Percentiles rank a stretch among this genome's conserved stretches.
phyloP scores from a whole-genome alignment of 2,329 filamentous ascomycete species.

The Ascochyta lentis region DNA sequence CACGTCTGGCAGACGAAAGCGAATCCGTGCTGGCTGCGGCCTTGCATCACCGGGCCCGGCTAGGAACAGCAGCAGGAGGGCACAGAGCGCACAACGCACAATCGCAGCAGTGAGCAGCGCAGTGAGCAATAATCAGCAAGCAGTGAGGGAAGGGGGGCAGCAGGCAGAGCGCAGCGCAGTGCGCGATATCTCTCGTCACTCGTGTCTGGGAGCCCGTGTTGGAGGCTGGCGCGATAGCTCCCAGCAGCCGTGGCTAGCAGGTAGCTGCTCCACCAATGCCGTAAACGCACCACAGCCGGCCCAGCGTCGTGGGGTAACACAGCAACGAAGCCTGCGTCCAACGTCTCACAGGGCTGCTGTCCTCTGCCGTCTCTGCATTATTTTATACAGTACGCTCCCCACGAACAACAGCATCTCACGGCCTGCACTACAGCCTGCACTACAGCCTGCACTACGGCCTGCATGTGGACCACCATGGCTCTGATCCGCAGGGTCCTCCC shows the following conservation, averaged over 20 bases:
- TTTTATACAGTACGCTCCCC: background rate
- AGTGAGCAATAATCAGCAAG: background rate
- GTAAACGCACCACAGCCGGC: background rate
- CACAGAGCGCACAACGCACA: constrained; percentile 7
- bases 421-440: no score
- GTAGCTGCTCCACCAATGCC: constrained; percentile 9
- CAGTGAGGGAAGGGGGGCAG: no score
- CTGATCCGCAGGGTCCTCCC: constrained; percentile 11
- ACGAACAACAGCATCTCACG: background rate
- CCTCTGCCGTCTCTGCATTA: background rate
- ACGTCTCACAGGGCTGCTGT: constrained; percentile 10
- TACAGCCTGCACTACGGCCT: no score
- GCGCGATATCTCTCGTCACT: constrained; percentile 4
- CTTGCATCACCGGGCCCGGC: constrained; percentile 16
- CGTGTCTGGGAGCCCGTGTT: constrained; percentile 9
- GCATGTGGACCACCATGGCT: background rate
- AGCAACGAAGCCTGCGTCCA: constrained; percentile 8
- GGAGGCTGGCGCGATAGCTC: constrained; percentile 18
- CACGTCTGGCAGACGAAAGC: constrained; percentile 15
- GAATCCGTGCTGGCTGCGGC: constrained; percentile 1
- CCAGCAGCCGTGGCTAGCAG: constrained; percentile 6
- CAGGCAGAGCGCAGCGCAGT: background rate
- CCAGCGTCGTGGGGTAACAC: constrained; percentile 11
- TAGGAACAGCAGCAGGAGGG: background rate
- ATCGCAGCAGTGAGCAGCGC: background rate